A percentile compares a stretch with the other conserved stretches of the same genome.
Conservation (phyloP, 805 yeast species). For the Spencermartinsiella europaea region DNA sequence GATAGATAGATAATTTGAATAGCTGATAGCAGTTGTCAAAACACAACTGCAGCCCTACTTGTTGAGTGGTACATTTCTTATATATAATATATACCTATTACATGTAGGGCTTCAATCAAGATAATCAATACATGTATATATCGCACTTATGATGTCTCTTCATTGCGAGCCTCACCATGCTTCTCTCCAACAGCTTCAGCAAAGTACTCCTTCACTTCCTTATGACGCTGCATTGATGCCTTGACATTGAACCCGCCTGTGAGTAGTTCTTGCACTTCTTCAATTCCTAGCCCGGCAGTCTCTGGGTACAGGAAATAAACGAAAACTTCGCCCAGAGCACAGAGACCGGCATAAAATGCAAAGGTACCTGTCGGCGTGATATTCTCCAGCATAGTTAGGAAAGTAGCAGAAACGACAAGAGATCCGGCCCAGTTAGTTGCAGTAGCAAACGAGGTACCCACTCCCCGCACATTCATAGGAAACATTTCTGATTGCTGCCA, state of each 20-base stretch:
- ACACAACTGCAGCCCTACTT: no score
- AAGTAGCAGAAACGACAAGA: slow-evolving; percentile 81
- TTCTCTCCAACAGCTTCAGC: not conserved
- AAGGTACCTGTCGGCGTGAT: slow-evolving; percentile 96
- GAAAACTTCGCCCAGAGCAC: slow-evolving; percentile 64
- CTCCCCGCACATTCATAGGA: slow-evolving; percentile 89
- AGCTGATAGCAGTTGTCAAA: no score
- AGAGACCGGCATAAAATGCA: slow-evolving; percentile 79
- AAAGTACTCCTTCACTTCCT: slow-evolving; percentile 33
- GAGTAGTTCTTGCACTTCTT: slow-evolving; percentile 80
- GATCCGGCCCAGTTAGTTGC: slow-evolving; percentile 97
- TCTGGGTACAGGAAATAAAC: slow-evolving; percentile 88
- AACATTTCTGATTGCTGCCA: slow-evolving; percentile 97
- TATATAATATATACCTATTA: no score
- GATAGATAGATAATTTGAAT: no score
- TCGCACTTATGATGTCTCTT: no score
- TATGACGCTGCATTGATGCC: slow-evolving; percentile 52
- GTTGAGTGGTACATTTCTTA: no score
- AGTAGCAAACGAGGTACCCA: slow-evolving; percentile 87
- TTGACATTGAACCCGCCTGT: slow-evolving; percentile 83
- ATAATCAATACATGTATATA: no score
- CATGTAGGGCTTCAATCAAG: no score
- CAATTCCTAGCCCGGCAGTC: slow-evolving; percentile 81
- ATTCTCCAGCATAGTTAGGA: slow-evolving; percentile 86
- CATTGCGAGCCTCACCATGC: not conserved